Evolutionary conservation across 1,284 basidiomycete genomes (phyloP).

Genomic region (Wolfiporia cocos): DNA sequence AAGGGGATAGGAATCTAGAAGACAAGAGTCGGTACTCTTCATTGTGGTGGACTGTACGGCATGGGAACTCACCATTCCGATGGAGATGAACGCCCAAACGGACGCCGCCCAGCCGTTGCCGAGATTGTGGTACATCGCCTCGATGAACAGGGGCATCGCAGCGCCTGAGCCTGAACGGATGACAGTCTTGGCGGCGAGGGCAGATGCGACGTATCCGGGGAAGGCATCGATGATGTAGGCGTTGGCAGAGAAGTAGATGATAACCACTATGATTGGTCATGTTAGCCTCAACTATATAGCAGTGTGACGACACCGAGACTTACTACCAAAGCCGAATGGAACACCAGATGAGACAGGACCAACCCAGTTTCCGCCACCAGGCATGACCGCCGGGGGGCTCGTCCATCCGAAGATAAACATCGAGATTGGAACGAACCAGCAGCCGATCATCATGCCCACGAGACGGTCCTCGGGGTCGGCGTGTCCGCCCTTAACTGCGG

Average conservation of each 20-base stretch:
- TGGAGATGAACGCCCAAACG: slow-evolving; percentile 32
- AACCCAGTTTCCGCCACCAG: slow-evolving; percentile 33
- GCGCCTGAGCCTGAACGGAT: slow-evolving; percentile 60
- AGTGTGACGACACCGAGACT: slow-evolving; percentile 5
- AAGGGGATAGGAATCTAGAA: slow-evolving; percentile 18
- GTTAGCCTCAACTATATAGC: not conserved
- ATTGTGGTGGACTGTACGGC: slow-evolving; percentile 31
- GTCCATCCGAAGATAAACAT: slow-evolving; percentile 41
- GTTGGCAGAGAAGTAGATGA: slow-evolving; percentile 28
- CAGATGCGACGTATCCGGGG: slow-evolving; percentile 60
- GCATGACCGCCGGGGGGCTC: slow-evolving; percentile 23
- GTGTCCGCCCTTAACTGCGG: slow-evolving; percentile 34
- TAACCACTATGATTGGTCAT: slow-evolving; percentile 15
- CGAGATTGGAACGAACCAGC: slow-evolving; percentile 36
- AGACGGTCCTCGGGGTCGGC: slow-evolving; percentile 48
- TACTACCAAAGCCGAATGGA: slow-evolving; percentile 43
- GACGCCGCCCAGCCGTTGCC: slow-evolving; percentile 49
- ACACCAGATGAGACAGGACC: slow-evolving; percentile 39
- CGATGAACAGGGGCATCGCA: slow-evolving; percentile 64
- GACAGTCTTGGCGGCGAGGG: slow-evolving; percentile 69
- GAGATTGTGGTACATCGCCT: slow-evolving; percentile 40
- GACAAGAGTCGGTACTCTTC: slow-evolving; percentile 15
- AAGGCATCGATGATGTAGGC: slow-evolving; percentile 60
- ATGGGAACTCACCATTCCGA: slow-evolving; percentile 32
- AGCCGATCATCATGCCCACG: slow-evolving; percentile 40